Base-by-base conservation (phyloP, 768 basidiomycete species). In the Suillus fuscotomentosus region DNA sequence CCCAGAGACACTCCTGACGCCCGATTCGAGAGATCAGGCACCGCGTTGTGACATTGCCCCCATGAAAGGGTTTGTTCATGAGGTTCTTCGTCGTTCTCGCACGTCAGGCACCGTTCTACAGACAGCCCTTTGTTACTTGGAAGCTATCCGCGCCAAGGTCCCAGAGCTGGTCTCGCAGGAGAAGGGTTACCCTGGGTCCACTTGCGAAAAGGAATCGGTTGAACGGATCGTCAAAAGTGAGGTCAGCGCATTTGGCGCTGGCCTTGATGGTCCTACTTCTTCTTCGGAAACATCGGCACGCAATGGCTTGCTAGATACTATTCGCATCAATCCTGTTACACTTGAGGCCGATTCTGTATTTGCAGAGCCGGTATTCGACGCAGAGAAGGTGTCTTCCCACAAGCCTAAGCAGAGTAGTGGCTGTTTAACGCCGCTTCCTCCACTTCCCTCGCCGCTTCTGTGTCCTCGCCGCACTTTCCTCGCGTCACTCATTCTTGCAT, bases 391-490 rank as follows among this genome's bases (percentile, higher is more conserved):
- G 31, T 53, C 54, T 8, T 34, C 50, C 13, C 60, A 67, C 60
- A 66, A 66, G n/a, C 67, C 68, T 3, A 68, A 63, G 42, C 62
- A 64, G 5, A 67, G 62, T 0, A 31, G 73, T 63, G 7, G 64
- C 66, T 41, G 71, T 68, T 67, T 77, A 65, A 38, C 78, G 65
- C 63, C 80, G 71, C 73, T 77, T 24, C 78, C 82, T 3, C 73
- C 73, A 7, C 84, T 90, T n/a, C 90, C 90, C 0, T 92, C 89
- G 0, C 91, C 93, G 0, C 84, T 97, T 34, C 83, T 94, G 48
- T 97, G 95, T 71, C 94, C 95, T 2, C 86, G 95, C 34, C 85
- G 95, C 31, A 86, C 94, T 0, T 97, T 98, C 76, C 82, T 97
- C 10, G 94, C 94, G 0, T 88, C 92, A 0, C 80, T 98, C 48